Conservation (phyloP, 495 filamentous ascomycete species). For the Xylaria palmicola region DNA sequence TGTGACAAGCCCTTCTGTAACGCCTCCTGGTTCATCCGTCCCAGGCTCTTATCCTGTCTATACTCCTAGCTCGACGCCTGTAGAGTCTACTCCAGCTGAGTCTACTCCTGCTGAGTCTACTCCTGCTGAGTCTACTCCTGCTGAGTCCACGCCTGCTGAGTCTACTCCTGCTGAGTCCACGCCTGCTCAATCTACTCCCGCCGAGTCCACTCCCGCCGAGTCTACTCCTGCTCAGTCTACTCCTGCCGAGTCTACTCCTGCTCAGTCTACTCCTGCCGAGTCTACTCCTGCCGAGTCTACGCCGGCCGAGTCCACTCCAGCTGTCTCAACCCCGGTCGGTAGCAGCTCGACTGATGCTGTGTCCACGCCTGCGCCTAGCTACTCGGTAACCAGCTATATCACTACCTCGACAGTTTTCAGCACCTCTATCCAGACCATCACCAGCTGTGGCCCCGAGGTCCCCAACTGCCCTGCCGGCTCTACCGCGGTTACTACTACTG, state of each 20-base stretch:
- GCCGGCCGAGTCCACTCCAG: constrained; percentile 17
- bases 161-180: neutral
- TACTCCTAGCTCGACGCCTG: constrained; percentile 14
- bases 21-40: neutral
- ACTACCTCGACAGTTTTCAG: constrained; percentile 61
- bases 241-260: neutral
- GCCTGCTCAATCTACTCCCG: neutral
- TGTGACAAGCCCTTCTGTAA: constrained; percentile 8
- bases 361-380: constrained; percentile 21
- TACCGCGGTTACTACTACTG: constrained; percentile 48
- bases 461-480: constrained; percentile 59
- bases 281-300: constrained; percentile 3
- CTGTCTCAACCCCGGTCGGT: constrained; percentile 7
- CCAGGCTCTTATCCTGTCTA: constrained; percentile 19
- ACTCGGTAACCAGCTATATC: constrained; percentile 36
- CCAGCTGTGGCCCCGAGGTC: constrained; percentile 56
- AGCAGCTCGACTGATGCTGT: constrained; percentile 29
- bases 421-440: constrained; percentile 60
- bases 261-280: constrained; percentile 19
- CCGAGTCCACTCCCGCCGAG: neutral
- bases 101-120: neutral
- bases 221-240: constrained; percentile 1
- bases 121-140: neutral
- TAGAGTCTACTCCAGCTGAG: constrained; percentile 2
- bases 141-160: neutral